Percentiles rank a stretch among this genome's conserved stretches.
Evolutionary conservation across 495 filamentous ascomycete species (phyloP).

Genomic region (Darksidea phi): DNA sequence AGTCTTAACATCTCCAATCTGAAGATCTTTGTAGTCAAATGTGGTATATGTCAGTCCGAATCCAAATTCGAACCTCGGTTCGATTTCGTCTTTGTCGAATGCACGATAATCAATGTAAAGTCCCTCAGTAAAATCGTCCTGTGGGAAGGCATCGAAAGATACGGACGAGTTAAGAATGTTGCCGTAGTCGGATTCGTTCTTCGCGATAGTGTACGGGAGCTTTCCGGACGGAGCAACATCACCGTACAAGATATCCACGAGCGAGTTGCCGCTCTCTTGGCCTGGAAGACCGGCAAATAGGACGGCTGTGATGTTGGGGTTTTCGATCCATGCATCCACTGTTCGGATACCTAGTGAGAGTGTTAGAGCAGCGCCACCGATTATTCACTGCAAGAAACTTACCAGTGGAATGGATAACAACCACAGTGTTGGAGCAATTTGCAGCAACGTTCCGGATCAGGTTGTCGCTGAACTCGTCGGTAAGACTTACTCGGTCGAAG

Average conservation of each 20-base stretch:
- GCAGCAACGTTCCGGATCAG: too few relatives aligned
- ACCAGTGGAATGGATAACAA: too few relatives aligned
- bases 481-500: conserved; percentile 30
- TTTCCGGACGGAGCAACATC: conserved; percentile 17
- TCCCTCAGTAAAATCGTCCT: conserved; percentile 38
- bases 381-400: too few relatives aligned
- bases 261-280: conserved; percentile 34
- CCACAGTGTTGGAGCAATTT: too few relatives aligned
- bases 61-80: conserved; percentile 38
- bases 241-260: conserved; percentile 33
- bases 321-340: conserved; percentile 34
- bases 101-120: conserved; percentile 40
- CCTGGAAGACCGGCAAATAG: conserved; percentile 37
- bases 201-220: conserved; percentile 29
- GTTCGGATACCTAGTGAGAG: conserved; percentile 34
- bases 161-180: too few relatives aligned
- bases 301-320: conserved; percentile 40
- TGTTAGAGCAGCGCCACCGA: too few relatives aligned
- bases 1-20: neutral
- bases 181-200: conserved; percentile 30
- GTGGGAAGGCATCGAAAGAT: conserved; percentile 13
- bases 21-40: neutral
- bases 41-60: conserved; percentile 3
- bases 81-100: conserved; percentile 34
- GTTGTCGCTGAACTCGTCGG: conserved; percentile 1